Base-by-base conservation (phyloP, 208 protist species). In the Naegleria fowleri region DNA sequence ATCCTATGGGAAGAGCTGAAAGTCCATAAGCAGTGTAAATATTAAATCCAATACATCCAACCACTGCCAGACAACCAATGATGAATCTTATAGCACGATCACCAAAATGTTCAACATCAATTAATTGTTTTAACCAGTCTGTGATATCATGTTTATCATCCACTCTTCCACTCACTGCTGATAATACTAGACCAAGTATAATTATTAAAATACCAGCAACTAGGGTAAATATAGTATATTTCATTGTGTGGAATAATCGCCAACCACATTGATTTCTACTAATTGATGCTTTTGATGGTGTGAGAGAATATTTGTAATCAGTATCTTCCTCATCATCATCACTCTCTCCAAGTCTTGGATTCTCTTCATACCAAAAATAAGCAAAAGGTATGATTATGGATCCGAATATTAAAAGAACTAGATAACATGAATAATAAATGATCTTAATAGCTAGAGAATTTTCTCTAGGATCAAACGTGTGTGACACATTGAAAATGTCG, bases 341-440 rank as follows among this genome's bases (percentile, higher is more conserved):
- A 58, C 15, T 58, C 51, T 58, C 55, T 67, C 55, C 55, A 29
- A 67, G 22, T 67, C 22, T 67, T 67, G 55, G 16, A 52, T 25
- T 41, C 38, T 90, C 88, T 58, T 90, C 88, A 58, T 86, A 90
- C n/a, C 25, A 90, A 58, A 90, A 90, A 41, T 90, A 90, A 58
- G 88, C 51, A 76, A 90, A 90, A 19, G 88, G 88, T 19, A 90
- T 90, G 7, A 90, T 43, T 0, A 76, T 29, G 58, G 48, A 90
- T 19, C n/a, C 51, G 39, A 90, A 90, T 36, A 90, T 22, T 0
- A 90, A 90, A 11, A 90, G 11, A 39, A 40, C 39, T 36, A 67
- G 22, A 58, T 90, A 90, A 59, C 16, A 36, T 13, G 5, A 22
- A 90, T 90, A 90, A 76, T 90, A 90, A 33, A 90, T 7, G 6